Conservation (phyloP, 148 eudicot genomes). For the Rhododendron williamsianum region DNA sequence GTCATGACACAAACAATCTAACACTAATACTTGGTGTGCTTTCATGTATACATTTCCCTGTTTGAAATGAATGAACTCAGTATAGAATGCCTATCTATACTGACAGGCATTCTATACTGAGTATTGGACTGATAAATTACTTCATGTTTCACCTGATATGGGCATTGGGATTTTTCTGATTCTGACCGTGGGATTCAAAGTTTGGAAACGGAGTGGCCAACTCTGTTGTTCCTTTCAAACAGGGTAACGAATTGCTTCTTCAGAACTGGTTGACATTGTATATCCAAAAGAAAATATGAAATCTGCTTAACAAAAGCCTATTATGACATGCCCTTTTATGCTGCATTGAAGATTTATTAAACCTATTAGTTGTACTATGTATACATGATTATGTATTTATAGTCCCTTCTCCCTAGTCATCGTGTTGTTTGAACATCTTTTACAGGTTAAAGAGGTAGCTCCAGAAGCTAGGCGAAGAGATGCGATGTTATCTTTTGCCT, state of each 20-base stretch:
- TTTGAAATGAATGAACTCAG: background rate
- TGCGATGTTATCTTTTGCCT: constrained; percentile 68
- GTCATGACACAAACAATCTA: background rate
- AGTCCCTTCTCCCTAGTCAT: background rate
- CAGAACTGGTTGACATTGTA: background rate
- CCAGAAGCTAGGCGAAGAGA: constrained; percentile 70
- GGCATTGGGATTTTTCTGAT: background rate
- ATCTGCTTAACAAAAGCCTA: background rate
- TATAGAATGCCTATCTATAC: background rate
- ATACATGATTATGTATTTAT: background rate
- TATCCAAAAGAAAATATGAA: background rate
- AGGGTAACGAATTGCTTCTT: background rate
- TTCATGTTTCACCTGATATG: background rate
- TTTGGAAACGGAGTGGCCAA: background rate
- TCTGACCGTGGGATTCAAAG: background rate
- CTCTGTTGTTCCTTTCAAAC: background rate
- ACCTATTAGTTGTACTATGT: background rate
- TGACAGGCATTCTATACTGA: background rate
- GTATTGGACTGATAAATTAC: background rate
- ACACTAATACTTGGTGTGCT: background rate
- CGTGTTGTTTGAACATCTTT: constrained; percentile 1
- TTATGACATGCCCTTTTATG: background rate
- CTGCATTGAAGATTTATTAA: background rate
- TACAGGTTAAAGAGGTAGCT: constrained; percentile 75
- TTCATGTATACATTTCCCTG: background rate